A percentile compares a stretch with the other conserved stretches of the same genome.
These are phyloP conservation scores for Chrysanthemum lavandulifolium DNA, from an alignment of 129 eudicot genomes.

Conservation along the genomic window DNA sequence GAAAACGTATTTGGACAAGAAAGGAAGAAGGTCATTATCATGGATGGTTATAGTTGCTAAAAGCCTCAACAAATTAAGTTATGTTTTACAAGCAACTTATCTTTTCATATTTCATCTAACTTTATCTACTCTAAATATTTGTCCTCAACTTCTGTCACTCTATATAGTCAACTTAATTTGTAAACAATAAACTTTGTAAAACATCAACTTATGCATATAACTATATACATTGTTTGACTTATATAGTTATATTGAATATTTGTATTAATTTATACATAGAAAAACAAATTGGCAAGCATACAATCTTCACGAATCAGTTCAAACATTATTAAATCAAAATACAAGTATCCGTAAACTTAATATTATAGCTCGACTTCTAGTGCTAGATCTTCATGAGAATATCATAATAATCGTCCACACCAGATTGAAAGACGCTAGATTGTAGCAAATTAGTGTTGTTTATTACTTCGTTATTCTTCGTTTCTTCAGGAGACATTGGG, in stretches of 20 bases:
- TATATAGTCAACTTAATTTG: not conserved
- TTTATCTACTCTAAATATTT: constrained; percentile 26
- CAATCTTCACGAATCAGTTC: not conserved
- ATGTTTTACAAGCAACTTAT: constrained; percentile 32
- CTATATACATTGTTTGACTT: constrained; percentile 1
- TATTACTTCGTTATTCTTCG: constrained; percentile 15
- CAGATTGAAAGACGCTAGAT: constrained; percentile 25
- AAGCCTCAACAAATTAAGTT: constrained; percentile 26
- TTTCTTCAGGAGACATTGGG: constrained; percentile 26
- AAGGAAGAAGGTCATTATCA: constrained; percentile 19
- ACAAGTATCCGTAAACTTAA: constrained; percentile 7
- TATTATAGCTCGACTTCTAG: not conserved
- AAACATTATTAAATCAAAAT: constrained; percentile 11
- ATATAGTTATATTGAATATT: no score
- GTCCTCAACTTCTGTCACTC: not conserved
- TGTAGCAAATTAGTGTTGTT: constrained; percentile 1
- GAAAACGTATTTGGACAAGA: no score
- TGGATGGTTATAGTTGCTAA: constrained; percentile 7
- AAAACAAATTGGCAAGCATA: constrained; percentile 2
- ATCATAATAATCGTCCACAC: constrained; percentile 32
- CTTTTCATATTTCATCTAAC: constrained; percentile 17
- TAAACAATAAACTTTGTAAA: not conserved
- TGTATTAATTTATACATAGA: not conserved
- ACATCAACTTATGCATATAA: not conserved
- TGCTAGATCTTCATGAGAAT: constrained; percentile 33